phyloP scores from a whole-genome alignment of 2,329 filamentous ascomycete species.

The Bipolaris zeicola region DNA sequence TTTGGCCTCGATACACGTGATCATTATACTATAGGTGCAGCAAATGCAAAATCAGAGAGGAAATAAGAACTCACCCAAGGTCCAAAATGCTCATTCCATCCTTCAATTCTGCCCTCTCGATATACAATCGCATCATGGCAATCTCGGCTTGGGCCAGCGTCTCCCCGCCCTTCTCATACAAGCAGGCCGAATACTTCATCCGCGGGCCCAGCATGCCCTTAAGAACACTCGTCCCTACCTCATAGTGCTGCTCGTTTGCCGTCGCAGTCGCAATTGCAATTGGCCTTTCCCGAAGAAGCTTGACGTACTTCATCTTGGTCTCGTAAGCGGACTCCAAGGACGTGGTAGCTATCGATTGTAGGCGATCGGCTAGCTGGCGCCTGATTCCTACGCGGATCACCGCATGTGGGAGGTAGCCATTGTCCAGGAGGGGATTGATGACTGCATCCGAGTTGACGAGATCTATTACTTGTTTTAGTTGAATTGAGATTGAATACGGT shows the following conservation, averaged over 20 bases:
- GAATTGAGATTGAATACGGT: not conserved
- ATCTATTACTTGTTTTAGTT: slow-evolving; percentile 18
- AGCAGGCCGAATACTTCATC: slow-evolving; percentile 74
- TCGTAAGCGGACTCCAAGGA: slow-evolving; percentile 60
- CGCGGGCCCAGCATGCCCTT: slow-evolving; percentile 66
- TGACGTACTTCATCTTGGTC: slow-evolving; percentile 68
- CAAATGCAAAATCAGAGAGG: slow-evolving; percentile 14
- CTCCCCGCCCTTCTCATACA: slow-evolving; percentile 62
- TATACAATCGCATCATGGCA: slow-evolving; percentile 68
- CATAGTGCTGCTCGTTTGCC: slow-evolving; percentile 74
- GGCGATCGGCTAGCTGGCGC: slow-evolving; percentile 66
- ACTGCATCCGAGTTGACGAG: slow-evolving; percentile 33
- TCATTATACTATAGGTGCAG: not conserved
- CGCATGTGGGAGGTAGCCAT: slow-evolving; percentile 67
- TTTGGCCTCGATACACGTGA: slow-evolving; percentile 1
- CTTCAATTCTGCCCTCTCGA: slow-evolving; percentile 63
- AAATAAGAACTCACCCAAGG: slow-evolving; percentile 59
- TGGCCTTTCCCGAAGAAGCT: slow-evolving; percentile 62
- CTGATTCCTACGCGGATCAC: slow-evolving; percentile 70
- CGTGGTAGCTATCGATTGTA: slow-evolving; percentile 60
- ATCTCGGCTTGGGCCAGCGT: slow-evolving; percentile 70
- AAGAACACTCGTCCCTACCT: slow-evolving; percentile 70
- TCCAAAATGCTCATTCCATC: slow-evolving; percentile 68
- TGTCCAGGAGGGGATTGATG: slow-evolving; percentile 60
- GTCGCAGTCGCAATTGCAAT: slow-evolving; percentile 71